Conservation (phyloP, 2,329 filamentous ascomycete genomes). For the Ophiostoma novo-ulmi region DNA sequence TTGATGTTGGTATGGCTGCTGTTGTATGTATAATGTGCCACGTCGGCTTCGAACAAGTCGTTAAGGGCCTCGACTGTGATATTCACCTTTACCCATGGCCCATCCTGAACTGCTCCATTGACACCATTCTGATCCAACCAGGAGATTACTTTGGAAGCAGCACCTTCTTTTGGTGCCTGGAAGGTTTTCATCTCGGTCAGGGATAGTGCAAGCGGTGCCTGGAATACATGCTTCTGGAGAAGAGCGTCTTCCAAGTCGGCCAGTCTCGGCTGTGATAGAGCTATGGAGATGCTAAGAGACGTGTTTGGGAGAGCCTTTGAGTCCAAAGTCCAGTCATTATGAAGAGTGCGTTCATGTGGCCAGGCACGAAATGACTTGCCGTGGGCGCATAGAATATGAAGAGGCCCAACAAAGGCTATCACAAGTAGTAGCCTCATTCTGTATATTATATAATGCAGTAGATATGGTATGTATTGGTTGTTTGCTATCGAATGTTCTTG, state of each 20-base stretch:
- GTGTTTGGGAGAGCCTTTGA: constrained; percentile 5
- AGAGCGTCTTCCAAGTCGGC: constrained; percentile 14
- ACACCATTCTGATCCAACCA: constrained; percentile 43
- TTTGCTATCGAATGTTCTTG: background rate
- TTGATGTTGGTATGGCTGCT: constrained; percentile 24
- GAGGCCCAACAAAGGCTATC: background rate
- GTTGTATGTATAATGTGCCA: constrained; percentile 41
- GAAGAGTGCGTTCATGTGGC: background rate
- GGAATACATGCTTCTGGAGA: background rate
- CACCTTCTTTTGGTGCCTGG: constrained; percentile 34
- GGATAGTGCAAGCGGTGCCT: constrained; percentile 30
- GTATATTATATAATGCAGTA: background rate
- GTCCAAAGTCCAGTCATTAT: constrained; percentile 20
- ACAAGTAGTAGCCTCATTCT: background rate
- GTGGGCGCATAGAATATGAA: background rate
- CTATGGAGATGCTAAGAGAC: constrained; percentile 21
- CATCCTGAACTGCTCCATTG: constrained; percentile 32
- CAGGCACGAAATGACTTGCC: background rate
- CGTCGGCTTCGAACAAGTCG: constrained; percentile 39
- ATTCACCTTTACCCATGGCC: constrained; percentile 42
- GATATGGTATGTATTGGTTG: background rate
- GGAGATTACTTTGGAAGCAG: constrained; percentile 36
- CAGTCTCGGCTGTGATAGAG: constrained; percentile 22
- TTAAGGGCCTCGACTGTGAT: constrained; percentile 39
- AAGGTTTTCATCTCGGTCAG: constrained; percentile 37